Base-by-base conservation (phyloP, 495 filamentous ascomycete genomes). In the Aspergillus coremiiformis region DNA sequence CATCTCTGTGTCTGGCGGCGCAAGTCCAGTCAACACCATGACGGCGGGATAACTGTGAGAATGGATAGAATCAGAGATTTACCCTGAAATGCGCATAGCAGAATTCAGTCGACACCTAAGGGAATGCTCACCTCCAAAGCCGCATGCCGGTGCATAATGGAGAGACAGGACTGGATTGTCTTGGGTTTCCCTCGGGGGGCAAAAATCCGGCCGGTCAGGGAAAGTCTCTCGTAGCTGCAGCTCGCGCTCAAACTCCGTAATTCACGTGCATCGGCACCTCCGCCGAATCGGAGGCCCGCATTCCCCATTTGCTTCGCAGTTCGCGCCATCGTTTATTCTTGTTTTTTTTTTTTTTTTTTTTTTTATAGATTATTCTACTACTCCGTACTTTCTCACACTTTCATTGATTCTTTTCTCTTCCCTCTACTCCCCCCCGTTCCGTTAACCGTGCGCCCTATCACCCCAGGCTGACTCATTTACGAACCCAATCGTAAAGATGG, bases 111-210 rank as follows among this genome's bases (percentile, higher is more conserved):
- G 37, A 21, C 10, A 7, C 8, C 10, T 15, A 37, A 1, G 21
- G 7, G n/a, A 44, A 1, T 20, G 52, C 59, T 62, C 47, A 74
- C 71, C 66, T 66, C 65, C 49, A 58, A 61, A 15, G 66, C 59
- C 49, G 66, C 63, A 49, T 66, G 65, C 55, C 66, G 60, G 53
- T 69, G 65, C 71, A 74, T 73, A 45, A 51, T 60, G 44, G 39
- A 51, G 47, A 51, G 29, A 19, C 39, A 10, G 12, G 27, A 21
- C 23, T 21, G 24, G 24, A 24, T 24, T 21, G 48, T 39, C 11
- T 37, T 30, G 22, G 58, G 61, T 59, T 52, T 50, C 49, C 41
- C 47, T 56, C 50, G 46, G 44, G 46, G 44, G 44, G 53, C 54
- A 55, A 55, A 51, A 59, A 20, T 41, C 30, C 49, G 45, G 47